Conservation (phyloP, 1,139 yeast genomes). For the Magnusiomyces suaveolens region DNA sequence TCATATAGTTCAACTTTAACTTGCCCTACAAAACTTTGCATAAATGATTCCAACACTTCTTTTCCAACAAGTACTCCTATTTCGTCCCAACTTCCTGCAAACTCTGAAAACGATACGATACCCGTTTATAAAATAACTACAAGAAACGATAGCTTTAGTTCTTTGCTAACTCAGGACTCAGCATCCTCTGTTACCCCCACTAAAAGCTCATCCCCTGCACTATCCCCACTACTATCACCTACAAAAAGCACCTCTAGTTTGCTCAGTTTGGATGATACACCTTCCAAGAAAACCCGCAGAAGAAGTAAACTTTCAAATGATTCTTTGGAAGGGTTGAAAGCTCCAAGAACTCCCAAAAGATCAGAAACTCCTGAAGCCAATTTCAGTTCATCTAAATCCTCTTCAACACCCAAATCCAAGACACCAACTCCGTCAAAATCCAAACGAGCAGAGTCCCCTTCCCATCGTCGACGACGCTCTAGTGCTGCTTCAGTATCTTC, state of each 20-base stretch:
- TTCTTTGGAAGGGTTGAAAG: not conserved
- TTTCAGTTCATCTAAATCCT: not conserved
- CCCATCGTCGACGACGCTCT: constrained; percentile 12
- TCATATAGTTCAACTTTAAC: no score
- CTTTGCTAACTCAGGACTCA: not conserved
- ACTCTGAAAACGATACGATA: not conserved
- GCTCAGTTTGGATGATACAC: not conserved
- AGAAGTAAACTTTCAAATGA: not conserved
- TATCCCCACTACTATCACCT: not conserved
- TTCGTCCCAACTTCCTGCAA: not conserved
- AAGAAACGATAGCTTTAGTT: not conserved
- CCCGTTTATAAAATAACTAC: not conserved
- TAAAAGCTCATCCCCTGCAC: not conserved
- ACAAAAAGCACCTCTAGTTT: not conserved
- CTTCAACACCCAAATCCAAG: not conserved
- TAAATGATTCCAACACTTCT: not conserved
- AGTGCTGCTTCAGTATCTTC: constrained; percentile 8
- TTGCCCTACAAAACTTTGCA: no score
- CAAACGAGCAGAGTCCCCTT: not conserved
- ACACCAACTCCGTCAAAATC: not conserved
- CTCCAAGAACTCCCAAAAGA: not conserved
- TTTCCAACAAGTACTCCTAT: not conserved
- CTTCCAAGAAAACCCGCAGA: not conserved
- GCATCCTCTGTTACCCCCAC: not conserved
- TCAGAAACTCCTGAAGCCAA: not conserved